Conservation (phyloP, 108 stramenopile species). For the Stephanodiscus minutulus region DNA sequence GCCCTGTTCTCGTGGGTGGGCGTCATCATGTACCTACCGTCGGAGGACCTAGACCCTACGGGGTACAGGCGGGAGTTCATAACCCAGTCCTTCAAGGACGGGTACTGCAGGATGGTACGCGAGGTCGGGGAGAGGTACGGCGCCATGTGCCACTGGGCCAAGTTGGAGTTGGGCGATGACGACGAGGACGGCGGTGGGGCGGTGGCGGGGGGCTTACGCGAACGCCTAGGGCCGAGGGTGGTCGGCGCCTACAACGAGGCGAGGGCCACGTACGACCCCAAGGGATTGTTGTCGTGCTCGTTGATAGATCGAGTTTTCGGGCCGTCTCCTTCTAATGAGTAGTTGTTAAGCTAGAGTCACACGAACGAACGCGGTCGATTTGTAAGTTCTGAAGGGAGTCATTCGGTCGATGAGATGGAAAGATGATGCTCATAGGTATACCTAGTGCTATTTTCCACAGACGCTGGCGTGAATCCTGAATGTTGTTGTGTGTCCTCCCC, state of each 20-base stretch:
- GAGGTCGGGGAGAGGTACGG: constrained; percentile 61
- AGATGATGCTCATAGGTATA: no score
- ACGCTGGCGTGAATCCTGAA: background rate
- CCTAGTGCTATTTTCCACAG: background rate
- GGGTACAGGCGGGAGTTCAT: constrained; percentile 74
- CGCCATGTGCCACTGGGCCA: constrained; percentile 94
- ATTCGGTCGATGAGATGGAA: background rate
- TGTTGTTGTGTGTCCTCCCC: background rate
- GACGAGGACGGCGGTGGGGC: constrained; percentile 17
- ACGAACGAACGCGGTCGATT: background rate
- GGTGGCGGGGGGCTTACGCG: constrained; percentile 39
- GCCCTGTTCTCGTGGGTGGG: constrained; percentile 86
- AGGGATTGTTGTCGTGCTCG: constrained; percentile 42
- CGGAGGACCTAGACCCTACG: constrained; percentile 72
- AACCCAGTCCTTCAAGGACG: constrained; percentile 73
- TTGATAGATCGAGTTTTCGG: constrained; percentile 31
- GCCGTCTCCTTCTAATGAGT: background rate
- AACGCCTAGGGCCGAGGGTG: constrained; percentile 39
- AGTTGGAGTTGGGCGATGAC: constrained; percentile 70
- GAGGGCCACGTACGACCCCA: constrained; percentile 70
- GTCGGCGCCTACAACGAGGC: constrained; percentile 62
- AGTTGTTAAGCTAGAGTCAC: background rate
- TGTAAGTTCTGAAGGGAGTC: no score
- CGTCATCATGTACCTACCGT: constrained; percentile 94
- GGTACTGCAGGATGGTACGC: constrained; percentile 78